Evolutionary conservation across 1,139 yeast species (phyloP).

Genomic region (Casaregolazyma suthepensis): DNA sequence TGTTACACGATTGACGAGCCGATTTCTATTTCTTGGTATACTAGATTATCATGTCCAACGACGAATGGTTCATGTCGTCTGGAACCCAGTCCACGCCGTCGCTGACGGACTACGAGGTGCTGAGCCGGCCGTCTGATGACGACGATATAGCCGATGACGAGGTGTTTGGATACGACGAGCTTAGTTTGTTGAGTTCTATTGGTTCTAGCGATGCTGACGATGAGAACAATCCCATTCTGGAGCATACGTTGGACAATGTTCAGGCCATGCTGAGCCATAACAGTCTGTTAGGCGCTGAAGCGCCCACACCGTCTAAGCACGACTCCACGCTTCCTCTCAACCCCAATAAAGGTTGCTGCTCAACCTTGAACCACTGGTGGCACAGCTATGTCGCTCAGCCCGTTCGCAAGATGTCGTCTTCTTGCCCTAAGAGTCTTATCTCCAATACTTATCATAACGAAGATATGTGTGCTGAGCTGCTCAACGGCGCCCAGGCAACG

Average conservation of each 20-base stretch:
- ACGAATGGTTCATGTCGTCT: slow-evolving; percentile 4
- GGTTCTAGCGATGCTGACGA: slow-evolving; percentile 1
- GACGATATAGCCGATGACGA: slow-evolving; percentile 72
- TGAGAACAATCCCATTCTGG: slow-evolving; percentile 4
- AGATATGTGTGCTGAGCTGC: neutral
- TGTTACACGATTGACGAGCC: neutral
- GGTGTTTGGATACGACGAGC: slow-evolving; percentile 83
- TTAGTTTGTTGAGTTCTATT: neutral
- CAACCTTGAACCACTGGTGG: slow-evolving; percentile 3
- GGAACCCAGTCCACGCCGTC: slow-evolving; percentile 5
- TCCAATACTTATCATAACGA: neutral
- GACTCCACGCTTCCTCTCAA: neutral
- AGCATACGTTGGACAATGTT: slow-evolving; percentile 8
- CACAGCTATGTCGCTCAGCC: neutral
- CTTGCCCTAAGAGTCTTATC: neutral
- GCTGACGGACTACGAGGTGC: slow-evolving; percentile 8
- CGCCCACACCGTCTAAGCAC: neutral
- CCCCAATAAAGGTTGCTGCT: neutral
- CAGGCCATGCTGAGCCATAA: slow-evolving; percentile 4
- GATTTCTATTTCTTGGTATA: neutral
- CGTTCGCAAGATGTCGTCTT: neutral
- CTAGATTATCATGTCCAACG: slow-evolving; percentile 3
- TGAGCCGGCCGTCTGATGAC: slow-evolving; percentile 9
- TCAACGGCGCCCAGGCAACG: slow-evolving; percentile 2
- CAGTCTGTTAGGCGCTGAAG: neutral